Conservation (phyloP, 371 early-diverging fungal genomes). For the Actinomucor elegans region DNA sequence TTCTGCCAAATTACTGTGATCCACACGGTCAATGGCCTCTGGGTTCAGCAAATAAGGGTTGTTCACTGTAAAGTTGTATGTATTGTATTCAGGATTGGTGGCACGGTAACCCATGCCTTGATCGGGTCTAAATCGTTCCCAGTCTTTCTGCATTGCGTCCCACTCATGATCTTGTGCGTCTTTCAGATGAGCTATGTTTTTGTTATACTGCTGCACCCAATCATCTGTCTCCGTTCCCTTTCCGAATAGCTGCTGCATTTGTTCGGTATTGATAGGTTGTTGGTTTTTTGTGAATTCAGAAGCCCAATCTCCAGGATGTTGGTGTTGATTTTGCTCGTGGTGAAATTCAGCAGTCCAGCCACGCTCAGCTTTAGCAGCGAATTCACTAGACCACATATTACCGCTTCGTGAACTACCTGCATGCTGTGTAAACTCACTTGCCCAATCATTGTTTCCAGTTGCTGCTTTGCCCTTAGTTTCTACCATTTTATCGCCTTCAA, state of each 20-base stretch:
- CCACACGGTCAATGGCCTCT: conserved; percentile 40
- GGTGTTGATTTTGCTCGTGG: conserved; percentile 23
- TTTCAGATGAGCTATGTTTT: conserved; percentile 69
- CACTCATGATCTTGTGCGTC: conserved; percentile 74
- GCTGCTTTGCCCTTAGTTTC: conserved; percentile 31
- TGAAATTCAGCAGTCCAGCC: conserved; percentile 53
- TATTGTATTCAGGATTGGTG: conserved; percentile 62
- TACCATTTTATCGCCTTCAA: conserved; percentile 85
- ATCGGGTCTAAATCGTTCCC: conserved; percentile 47
- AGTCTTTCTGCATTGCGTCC: conserved; percentile 77
- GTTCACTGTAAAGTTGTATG: conserved; percentile 74
- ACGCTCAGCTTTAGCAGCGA: conserved; percentile 37
- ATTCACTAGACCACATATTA: conserved; percentile 27
- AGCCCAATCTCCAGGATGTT: conserved; percentile 46
- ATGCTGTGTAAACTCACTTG: conserved; percentile 46
- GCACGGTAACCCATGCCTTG: conserved; percentile 61
- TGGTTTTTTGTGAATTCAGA: conserved; percentile 49
- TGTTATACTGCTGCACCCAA: conserved; percentile 74
- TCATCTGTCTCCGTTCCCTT: conserved; percentile 35
- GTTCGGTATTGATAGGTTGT: conserved; percentile 11
- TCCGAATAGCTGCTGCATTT: conserved; percentile 63
- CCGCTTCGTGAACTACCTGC: conserved; percentile 14
- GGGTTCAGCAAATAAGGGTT: conserved; percentile 74
- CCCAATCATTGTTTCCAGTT: conserved; percentile 45
- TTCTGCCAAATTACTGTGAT: conserved; percentile 71